Evolutionary conservation across 352 stramenopile species (phyloP).

Genomic region (Phytopythium cucurbitacearum): DNA sequence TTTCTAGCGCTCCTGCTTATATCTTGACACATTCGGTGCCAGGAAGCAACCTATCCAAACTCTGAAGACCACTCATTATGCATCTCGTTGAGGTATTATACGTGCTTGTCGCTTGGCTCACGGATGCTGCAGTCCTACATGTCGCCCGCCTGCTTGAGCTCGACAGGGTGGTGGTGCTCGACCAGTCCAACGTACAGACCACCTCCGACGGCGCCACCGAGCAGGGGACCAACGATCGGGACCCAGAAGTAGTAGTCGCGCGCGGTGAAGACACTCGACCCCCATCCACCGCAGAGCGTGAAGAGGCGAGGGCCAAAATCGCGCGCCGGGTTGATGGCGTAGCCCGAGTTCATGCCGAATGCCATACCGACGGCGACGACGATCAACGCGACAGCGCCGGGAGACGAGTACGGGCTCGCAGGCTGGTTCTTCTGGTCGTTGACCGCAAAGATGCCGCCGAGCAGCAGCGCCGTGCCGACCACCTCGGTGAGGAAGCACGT

Average conservation of each 20-base stretch:
- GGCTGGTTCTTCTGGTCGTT: constrained; percentile 50
- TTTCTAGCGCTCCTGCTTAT: too few species aligned
- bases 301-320: constrained; percentile 44
- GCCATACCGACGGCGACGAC: constrained; percentile 53
- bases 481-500: constrained; percentile 64
- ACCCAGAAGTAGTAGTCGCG: constrained; percentile 53
- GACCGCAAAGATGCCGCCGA: constrained; percentile 52
- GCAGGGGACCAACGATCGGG: constrained; percentile 28
- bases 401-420: constrained; percentile 32
- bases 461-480: constrained; percentile 46
- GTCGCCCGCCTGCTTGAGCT: constrained; percentile 9
- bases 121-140: too few species aligned
- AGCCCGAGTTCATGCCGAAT: constrained; percentile 64
- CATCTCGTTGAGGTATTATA: too few species aligned
- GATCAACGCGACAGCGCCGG: constrained; percentile 36
- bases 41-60: too few species aligned
- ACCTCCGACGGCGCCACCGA: constrained; percentile 23
- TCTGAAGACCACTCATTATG: too few species aligned
- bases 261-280: constrained; percentile 24
- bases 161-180: constrained; percentile 22
- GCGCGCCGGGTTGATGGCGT: constrained; percentile 53
- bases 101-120: too few species aligned
- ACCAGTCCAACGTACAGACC: constrained; percentile 24
- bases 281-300: constrained; percentile 31
- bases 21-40: too few species aligned